Evolutionary conservation across 23 red algal genomes (phyloP), one percentile per base, ranked within the genome.

Genomic region (Chondrus crispus): DNA sequence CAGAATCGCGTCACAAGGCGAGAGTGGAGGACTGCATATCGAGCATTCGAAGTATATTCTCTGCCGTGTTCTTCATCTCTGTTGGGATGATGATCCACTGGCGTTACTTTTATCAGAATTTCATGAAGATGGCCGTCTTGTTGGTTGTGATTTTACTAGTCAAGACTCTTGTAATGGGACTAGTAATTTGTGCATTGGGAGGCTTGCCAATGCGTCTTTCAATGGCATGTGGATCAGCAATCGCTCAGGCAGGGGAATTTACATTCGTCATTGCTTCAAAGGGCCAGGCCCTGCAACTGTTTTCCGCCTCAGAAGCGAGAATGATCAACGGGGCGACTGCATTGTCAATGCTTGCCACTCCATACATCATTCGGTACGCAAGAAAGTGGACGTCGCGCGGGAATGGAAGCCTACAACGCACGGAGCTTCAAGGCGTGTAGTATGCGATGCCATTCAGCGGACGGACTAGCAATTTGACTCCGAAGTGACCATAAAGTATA

Each of bases 21-120:
- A 74, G 86, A 20, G 94, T 96, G n/a, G 94, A 96, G 46, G 62
- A 69, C 28, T 76, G 87, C 51, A 77, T 96, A 8, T 53, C 60
- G 35, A 88, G 77, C 79, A 92, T 96, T 66, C 72, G 88, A 42
- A 85, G 71, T 69, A 54, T 96, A 33, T 96, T 96, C 70, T 86
- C 94, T 19, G 83, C 87, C 2, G 68, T 96, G 29, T 96, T 96
- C 43, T 96, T 96, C 81, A 90, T 96, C 60, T 86, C 81, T 20
- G 88, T 96, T 38, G 94, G 94, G 0, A 91, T 96, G 87, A 96
- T 96, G 94, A 96, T 96, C 52, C 94, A 96, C 39, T 96, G 88
- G 88, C 62, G 87, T 41, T 96, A 96, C 73, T 96, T 96, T 55
- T 92, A 85, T 62, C 81, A 76, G 18, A 92, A 92, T 39, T 91